Evolutionary conservation across 2,329 filamentous ascomycete species (phyloP), one percentile per base, ranked within the genome.

Genomic region (Cryoendolithus antarcticus): DNA sequence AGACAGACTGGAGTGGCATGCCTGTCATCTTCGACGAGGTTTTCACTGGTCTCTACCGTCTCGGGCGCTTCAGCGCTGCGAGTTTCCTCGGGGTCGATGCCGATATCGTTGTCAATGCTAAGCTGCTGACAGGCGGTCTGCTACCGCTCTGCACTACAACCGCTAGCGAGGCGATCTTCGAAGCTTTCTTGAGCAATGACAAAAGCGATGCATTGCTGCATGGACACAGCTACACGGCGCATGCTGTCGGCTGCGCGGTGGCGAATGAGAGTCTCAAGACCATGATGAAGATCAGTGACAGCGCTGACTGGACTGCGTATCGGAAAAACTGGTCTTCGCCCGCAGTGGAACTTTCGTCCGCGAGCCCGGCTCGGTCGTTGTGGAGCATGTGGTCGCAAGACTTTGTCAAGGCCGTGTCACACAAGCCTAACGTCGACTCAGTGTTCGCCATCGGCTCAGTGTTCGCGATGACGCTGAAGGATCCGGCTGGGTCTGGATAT

Each of bases 1-100:
- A 49, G 27, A 52, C 49, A 6, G 47, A 63, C 24, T 93, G 85
- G 85, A 67, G 69, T 1, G 83, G 85, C 2, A 70, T 93, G 3
- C 85, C 86, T 0, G 64, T 93, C 30, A 69, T 93, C 48, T 85
- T 86, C 47, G 85, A 93, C 54, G 86, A 93, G 56, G 85, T 93
- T 29, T 93, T 93, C 60, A 89, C 84, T 0, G 85, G 85, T 1
- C 66, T 93, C 4, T 88, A 88, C 57, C 82, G 86, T 9, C 75
- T 93, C 0, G 85, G 86, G 2, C 74, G 77, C 30, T 76, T 80
- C 53, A 77, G 74, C 1, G 70, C 83, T 0, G 75, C 81, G 0
- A 78, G 77, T 0, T 82, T 89, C 57, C 70, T 93, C 3, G 65
- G 67, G 4, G 63, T 75, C 0, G 60, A 83, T 27, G 72, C 85